Base-by-base conservation (phyloP, 306 rosid species). In the Rosa rugosa region DNA sequence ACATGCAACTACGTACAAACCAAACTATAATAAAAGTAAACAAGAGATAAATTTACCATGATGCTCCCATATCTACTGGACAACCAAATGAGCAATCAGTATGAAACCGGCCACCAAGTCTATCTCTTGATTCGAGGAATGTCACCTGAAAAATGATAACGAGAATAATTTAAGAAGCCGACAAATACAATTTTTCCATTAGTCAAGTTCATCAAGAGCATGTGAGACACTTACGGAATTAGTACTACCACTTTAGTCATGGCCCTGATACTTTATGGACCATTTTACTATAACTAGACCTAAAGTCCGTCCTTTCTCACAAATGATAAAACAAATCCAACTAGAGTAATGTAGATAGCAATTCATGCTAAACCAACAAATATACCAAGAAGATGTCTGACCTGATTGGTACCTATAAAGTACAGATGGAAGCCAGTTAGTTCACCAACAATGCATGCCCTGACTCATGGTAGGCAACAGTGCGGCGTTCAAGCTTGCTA, bases 391-490 rank as follows among this genome's bases (percentile, higher is more conserved):
- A 25, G 64, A 17, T 22, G 79, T 85, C 94, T 75, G 62, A 94
- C 98, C 97, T 94, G 97, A 79, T 94, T 92, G 79, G 93, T 84
- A 81, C 93, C 92, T 73, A 90, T 90, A 40, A 94, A 96, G 90
- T 94, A 94, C 82, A 89, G 75, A 84, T 94, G 98, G 81, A 92
- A 94, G 80, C 96, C 97, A 41, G 97, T 92, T 74, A 94, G 85
- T 68, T 97, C 98, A 81, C 97, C 98, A 82, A 94, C 96, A 83
- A 94, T 25, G 99, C 99, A 87, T 95, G 99, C 66, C 99, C 99
- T 22, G 99, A 86, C 83, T 95, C 99, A 81, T 95, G 99, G 80
- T 90, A 95, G 27, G 99, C 99, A 73, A 95, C 98, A 56, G 99
- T 95, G 2, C 97, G 90, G 75, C 99, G 89, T 83, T 95, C 99